These are phyloP conservation scores for Asterochloris erici DNA, from an alignment of 139 green algal species.

Conservation along the genomic window DNA sequence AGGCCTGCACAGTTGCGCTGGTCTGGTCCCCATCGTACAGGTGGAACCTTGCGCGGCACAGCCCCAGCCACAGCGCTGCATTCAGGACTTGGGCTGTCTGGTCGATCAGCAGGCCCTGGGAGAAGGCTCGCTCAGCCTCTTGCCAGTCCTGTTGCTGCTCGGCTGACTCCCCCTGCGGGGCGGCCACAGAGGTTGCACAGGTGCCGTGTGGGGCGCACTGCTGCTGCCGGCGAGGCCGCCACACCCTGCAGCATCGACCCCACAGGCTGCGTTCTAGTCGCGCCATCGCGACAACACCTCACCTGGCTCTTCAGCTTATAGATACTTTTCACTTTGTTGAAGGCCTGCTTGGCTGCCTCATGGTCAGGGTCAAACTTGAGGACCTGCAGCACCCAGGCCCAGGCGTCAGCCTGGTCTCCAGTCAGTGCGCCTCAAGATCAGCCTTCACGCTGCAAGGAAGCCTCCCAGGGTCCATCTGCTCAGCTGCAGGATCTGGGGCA, in stretches of 20 bases:
- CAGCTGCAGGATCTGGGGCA: too few species aligned
- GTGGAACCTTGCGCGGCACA: slow-evolving; percentile 24
- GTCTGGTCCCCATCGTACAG: background rate
- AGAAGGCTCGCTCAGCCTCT: slow-evolving; percentile 22
- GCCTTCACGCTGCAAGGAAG: too few species aligned
- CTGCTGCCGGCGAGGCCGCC: too few species aligned
- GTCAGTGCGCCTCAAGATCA: too few species aligned
- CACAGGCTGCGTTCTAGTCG: too few species aligned
- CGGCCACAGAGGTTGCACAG: background rate
- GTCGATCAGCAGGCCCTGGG: slow-evolving; percentile 33
- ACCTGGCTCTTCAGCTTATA: slow-evolving; percentile 38
- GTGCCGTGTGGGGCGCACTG: too few species aligned
- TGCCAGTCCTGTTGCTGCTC: slow-evolving; percentile 25
- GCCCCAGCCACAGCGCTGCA: slow-evolving; percentile 36
- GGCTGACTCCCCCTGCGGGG: slow-evolving; percentile 27
- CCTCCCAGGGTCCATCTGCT: too few species aligned
- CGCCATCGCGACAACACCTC: background rate
- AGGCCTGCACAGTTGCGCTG: slow-evolving; percentile 16
- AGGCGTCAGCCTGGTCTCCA: too few species aligned
- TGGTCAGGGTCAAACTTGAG: slow-evolving; percentile 65
- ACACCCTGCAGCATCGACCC: too few species aligned
- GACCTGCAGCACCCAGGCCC: too few species aligned
- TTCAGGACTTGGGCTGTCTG: slow-evolving; percentile 29
- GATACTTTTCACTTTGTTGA: slow-evolving; percentile 60
- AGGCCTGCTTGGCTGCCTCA: slow-evolving; percentile 31